Evolutionary conservation across 352 stramenopile genomes (phyloP).

Genomic region (Globisporangium viniferum): DNA sequence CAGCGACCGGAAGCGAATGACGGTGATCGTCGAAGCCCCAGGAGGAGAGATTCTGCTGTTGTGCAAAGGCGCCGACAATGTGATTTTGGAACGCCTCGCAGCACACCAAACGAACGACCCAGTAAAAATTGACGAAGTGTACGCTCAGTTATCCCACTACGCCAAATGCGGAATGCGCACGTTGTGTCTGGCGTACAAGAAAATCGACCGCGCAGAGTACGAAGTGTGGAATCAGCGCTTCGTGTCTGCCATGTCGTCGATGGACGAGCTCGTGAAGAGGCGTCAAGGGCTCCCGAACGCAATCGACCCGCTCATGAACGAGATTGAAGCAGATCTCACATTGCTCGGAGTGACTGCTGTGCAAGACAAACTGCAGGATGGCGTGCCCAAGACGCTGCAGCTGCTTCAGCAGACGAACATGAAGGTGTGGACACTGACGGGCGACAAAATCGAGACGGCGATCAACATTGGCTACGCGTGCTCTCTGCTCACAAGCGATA

Average conservation of each 20-base stretch:
- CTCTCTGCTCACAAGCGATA: constrained; percentile 76
- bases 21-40: constrained; percentile 88
- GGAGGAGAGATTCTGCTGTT: constrained; percentile 56
- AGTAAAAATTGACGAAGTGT: constrained; percentile 30
- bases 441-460: constrained; percentile 94
- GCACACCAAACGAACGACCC: constrained; percentile 12
- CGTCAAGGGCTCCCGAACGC: constrained; percentile 58
- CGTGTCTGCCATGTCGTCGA: constrained; percentile 45
- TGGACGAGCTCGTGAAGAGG: constrained; percentile 74
- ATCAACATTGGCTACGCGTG: constrained; percentile 95
- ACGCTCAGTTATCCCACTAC: constrained; percentile 60
- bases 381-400: constrained; percentile 86
- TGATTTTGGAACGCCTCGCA: constrained; percentile 68
- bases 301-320: constrained; percentile 75
- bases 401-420: constrained; percentile 87
- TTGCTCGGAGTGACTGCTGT: constrained; percentile 90
- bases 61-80: constrained; percentile 81
- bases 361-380: constrained; percentile 92
- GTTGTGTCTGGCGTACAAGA: constrained; percentile 71
- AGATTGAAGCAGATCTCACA: constrained; percentile 78
- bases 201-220: constrained; percentile 45
- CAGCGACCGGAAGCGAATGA: constrained; percentile 97
- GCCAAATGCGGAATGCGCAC: constrained; percentile 74
- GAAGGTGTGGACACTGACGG: constrained; percentile 94
- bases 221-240: constrained; percentile 60